These are phyloP conservation scores for Fusarium graminum DNA, from an alignment of 2,329 filamentous ascomycete species.

Conservation along the genomic window DNA sequence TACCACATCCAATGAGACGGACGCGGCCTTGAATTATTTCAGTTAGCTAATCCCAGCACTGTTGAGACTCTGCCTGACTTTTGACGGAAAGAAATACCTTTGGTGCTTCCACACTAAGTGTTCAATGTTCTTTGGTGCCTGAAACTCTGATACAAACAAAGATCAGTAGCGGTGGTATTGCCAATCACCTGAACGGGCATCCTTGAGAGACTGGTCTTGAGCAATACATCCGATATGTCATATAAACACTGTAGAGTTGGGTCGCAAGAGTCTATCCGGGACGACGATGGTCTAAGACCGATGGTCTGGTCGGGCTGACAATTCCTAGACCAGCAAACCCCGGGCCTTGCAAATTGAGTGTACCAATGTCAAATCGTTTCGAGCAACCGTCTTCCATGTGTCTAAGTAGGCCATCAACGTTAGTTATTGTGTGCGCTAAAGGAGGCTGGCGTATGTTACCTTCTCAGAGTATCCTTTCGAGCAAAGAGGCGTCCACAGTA, in stretches of 20 bases:
- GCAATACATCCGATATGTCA: not conserved
- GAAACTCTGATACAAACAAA: not conserved
- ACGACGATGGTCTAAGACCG: slow-evolving; percentile 37
- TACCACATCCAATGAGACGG: not conserved
- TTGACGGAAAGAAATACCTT: slow-evolving; percentile 7
- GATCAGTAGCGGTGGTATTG: not conserved
- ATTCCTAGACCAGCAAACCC: slow-evolving; percentile 40
- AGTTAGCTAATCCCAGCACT: slow-evolving; percentile 5
- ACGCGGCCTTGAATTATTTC: not conserved
- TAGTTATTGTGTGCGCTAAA: slow-evolving; percentile 3
- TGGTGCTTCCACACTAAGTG: not conserved
- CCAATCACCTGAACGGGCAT: not conserved
- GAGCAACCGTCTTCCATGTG: slow-evolving; percentile 84
- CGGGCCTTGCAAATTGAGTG: slow-evolving; percentile 60
- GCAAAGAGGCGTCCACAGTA: slow-evolving; percentile 80
- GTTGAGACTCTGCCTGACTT: not conserved
- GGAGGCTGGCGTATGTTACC: slow-evolving; percentile 62
- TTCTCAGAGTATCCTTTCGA: slow-evolving; percentile 84
- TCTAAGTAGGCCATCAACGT: slow-evolving; percentile 57
- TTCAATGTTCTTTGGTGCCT: not conserved
- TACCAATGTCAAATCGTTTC: slow-evolving; percentile 72
- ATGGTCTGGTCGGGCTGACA: slow-evolving; percentile 36
- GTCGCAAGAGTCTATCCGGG: slow-evolving; percentile 23
- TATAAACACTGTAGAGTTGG: slow-evolving; percentile 1
- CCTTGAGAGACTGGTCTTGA: not conserved